A percentile compares a stretch with the other conserved stretches of the same genome.
These are phyloP conservation scores for Aspergillus kassunensis DNA, from an alignment of 495 filamentous ascomycete genomes.

Conservation along the genomic window DNA sequence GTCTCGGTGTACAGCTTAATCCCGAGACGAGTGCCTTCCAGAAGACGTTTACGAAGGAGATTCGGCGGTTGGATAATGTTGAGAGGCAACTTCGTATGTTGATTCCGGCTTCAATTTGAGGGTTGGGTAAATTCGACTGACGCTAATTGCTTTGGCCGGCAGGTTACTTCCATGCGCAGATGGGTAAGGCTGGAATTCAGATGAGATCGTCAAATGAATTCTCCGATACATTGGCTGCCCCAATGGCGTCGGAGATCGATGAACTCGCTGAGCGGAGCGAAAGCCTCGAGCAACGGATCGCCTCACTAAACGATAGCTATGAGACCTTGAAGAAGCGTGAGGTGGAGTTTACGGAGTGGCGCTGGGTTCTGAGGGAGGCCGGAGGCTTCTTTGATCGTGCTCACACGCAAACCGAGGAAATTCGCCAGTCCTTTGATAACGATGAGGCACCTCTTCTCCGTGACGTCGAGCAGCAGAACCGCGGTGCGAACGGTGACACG, in stretches of 20 bases:
- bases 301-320: constrained; percentile 92
- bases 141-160: constrained; percentile 9
- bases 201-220: constrained; percentile 84
- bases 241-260: constrained; percentile 89
- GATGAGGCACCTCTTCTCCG: constrained; percentile 77
- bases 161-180: constrained; percentile 90
- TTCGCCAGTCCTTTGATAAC: constrained; percentile 83
- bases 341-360: constrained; percentile 95
- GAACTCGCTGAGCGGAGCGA: constrained; percentile 88
- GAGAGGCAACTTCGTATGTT: constrained; percentile 90
- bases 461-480: constrained; percentile 75
- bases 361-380: constrained; percentile 92
- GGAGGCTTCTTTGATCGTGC: constrained; percentile 96
- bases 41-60: constrained; percentile 95
- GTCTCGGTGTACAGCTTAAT: constrained; percentile 65
- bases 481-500: constrained; percentile 63
- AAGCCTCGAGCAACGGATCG: constrained; percentile 85
- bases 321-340: constrained; percentile 97
- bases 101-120: not conserved
- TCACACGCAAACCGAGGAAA: constrained; percentile 94
- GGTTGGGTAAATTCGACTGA: not conserved
- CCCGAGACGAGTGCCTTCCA: constrained; percentile 90
- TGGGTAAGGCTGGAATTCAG: constrained; percentile 83
- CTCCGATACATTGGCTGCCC: constrained; percentile 75
- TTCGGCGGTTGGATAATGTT: constrained; percentile 93